phyloP scores from a whole-genome alignment of 768 basidiomycete species.

The Naganishia kalamii region DNA sequence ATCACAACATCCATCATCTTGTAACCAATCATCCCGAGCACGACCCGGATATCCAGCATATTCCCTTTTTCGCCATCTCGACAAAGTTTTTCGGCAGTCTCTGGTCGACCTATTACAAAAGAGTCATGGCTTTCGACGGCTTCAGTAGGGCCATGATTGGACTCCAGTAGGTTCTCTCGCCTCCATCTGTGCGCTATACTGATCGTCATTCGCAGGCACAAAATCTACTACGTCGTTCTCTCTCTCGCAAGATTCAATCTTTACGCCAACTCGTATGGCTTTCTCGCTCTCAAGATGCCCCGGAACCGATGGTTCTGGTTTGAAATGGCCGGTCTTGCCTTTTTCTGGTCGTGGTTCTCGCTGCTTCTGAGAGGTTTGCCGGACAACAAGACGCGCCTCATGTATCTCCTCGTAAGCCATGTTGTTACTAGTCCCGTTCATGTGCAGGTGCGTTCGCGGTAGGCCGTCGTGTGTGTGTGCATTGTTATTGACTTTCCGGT shows the following conservation, averaged over 20 bases:
- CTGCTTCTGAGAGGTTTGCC: constrained; percentile 64
- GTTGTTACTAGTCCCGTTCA: constrained; percentile 83
- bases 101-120: constrained; percentile 92
- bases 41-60: constrained; percentile 57
- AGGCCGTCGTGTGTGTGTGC: background rate
- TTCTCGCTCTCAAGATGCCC: constrained; percentile 51
- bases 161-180: constrained; percentile 53
- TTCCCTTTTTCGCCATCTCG: constrained; percentile 92
- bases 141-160: constrained; percentile 62
- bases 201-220: constrained; percentile 52
- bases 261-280: constrained; percentile 76
- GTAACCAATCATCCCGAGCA: constrained; percentile 97
- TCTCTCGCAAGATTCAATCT: constrained; percentile 90
- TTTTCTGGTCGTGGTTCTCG: constrained; percentile 86
- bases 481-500: background rate
- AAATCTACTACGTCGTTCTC: constrained; percentile 85
- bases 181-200: background rate
- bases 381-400: constrained; percentile 61
- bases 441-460: constrained; percentile 63
- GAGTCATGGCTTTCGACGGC: constrained; percentile 70
- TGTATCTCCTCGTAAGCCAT: constrained; percentile 78
- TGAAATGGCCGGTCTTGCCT: constrained; percentile 67
- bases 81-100: constrained; percentile 75
- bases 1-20: constrained; percentile 90
- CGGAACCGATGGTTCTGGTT: constrained; percentile 59